These are phyloP conservation scores for Eucalyptus marginata DNA, from an alignment of 345 rosid genomes.

Conservation along the genomic window DNA sequence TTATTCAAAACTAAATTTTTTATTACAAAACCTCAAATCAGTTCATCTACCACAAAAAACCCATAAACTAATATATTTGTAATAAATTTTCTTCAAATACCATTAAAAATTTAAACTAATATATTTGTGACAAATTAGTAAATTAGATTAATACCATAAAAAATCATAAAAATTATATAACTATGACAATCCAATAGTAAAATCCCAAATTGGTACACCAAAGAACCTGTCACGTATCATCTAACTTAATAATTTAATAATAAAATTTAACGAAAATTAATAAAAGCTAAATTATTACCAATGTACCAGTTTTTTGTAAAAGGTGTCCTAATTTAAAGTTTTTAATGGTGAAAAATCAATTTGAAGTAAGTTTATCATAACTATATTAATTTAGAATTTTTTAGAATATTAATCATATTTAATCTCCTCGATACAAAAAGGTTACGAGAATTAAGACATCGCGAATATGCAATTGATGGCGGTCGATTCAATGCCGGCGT, in stretches of 20 bases:
- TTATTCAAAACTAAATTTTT: accelerated
- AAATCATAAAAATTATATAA: no score
- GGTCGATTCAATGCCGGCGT: not conserved
- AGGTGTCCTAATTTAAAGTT: no score
- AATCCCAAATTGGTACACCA: accelerated
- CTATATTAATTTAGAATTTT: no score
- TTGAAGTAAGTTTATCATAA: accelerated
- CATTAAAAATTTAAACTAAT: accelerated
- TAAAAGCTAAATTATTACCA: accelerated
- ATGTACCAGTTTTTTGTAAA: accelerated
- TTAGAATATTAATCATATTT: no score
- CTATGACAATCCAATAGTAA: accelerated
- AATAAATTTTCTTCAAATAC: no score
- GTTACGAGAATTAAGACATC: not conserved
- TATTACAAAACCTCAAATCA: accelerated
- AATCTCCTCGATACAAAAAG: not conserved
- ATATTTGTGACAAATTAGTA: accelerated
- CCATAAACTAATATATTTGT: accelerated
- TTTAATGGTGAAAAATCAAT: no score
- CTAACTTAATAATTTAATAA: accelerated
- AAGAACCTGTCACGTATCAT: accelerated
- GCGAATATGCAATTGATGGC: not conserved
- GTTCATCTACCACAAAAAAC: accelerated
- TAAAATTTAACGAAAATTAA: accelerated
- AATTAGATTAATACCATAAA: no score